Evolutionary conservation across 805 yeast species (phyloP), one percentile per base, ranked within the genome.

Genomic region (Kodamaea sagamina): DNA sequence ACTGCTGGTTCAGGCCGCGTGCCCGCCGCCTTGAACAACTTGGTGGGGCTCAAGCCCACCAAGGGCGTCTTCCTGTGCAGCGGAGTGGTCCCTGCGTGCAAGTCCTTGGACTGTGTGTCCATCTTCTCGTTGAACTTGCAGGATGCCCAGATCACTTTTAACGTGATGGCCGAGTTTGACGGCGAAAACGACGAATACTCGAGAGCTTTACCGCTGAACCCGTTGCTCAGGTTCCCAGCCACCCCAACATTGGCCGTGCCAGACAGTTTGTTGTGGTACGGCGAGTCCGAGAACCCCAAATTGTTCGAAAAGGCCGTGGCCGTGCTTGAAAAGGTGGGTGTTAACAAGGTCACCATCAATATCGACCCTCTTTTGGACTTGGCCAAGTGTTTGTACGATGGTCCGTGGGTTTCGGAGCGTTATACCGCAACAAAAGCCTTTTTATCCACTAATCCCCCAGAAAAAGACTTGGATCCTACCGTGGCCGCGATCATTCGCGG

Each of bases 1-100:
- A 92, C 99, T 27, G 99, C 99, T 7, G 99, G 99, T 16, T 88
- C 96, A 4, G 97, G 97, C 32, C 79, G 99, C 58, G 99, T 92
- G 24, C 99, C 99, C 19, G 98, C 98, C 18, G 92, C 89, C 22
- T 73, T 92, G 51, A 92, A 92, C 75, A 93, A 93, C 65, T 68
- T 89, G 53, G 78, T 92, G 50, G 98, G 98, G 15, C 77, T 93
- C 52, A 92, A 92, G 65, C 98, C 99, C 28, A 83, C 97, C 1
- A 81, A 81, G 48, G 99, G 99, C 43, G 80, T 80, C 1, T 83
- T 92, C 54, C 86, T 96, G 6, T 81, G 95, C 45, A 62, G 72
- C 3, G 99, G 99, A 49, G 96, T 92, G n/a, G 93, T 93, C 5
- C 98, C 98, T 11, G 98, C 98, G 12, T 92, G 99, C 67, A 87